Base-by-base conservation (phyloP, 2,329 filamentous ascomycete genomes). In the Nemania sp. region DNA sequence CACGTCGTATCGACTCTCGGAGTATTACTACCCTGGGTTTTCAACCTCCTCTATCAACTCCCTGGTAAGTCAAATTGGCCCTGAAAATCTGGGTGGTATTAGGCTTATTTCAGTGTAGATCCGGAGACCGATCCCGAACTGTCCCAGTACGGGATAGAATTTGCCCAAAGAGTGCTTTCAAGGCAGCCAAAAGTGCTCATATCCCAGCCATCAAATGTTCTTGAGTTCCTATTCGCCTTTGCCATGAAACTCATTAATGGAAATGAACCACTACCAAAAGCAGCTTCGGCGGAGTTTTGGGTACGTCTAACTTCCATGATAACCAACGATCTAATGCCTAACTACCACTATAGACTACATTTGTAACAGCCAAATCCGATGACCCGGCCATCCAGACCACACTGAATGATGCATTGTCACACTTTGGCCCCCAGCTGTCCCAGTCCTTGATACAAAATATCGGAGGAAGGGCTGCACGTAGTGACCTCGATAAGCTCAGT, bases 221-320 rank as follows among this genome's bases (percentile, higher is more conserved):
- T 89, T 1, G 86, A 89, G 60, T 85, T 82, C 67, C 83, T 92
- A 62, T 89, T 96, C 68, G 76, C 87, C 54, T 93, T 94, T 69
- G 84, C 87, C 0, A 77, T 95, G 12, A 83, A 85, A 67, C 87
- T 90, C 7, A 77, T 96, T 6, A 83, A 87, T 45, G 88, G 88
- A 12, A 85, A 82, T 32, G 91, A 95, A 60, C 87, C 89, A 0
- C 77, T 96, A 10, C 89, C 90, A 0, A 96, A 95, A 75, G 83
- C 83, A 32, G 85, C 89, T 2, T 85, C 91, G 1, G 85, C 87
- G 9, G 86, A 89, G 29, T 90, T 96, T 63, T 95, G 91, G 90
- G 87, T 89, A 75, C 67, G 80, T 70, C 53, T 7, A 32, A 12
- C 29, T 18, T 42, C 10, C 7, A 18, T 6, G 6, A 37, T 50